A percentile compares a stretch with the other conserved stretches of the same genome.
These are phyloP conservation scores for Lentinula sp. DNA, from an alignment of 768 basidiomycete genomes.

Conservation along the genomic window DNA sequence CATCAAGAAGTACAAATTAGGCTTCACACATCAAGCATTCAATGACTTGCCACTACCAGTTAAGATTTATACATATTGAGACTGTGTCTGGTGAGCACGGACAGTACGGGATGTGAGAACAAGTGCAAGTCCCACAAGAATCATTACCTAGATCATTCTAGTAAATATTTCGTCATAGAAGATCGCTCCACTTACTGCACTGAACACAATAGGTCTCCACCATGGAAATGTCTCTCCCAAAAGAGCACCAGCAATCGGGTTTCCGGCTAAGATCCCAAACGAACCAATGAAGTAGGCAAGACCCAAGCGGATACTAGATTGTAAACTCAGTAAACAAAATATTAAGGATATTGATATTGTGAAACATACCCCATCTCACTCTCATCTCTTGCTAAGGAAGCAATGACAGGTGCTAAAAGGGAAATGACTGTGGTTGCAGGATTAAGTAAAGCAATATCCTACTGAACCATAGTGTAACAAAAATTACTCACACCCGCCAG, in stretches of 20 bases:
- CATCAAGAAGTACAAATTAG: too few relatives aligned
- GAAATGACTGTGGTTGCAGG: not conserved
- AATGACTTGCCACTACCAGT: too few relatives aligned
- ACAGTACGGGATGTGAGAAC: too few relatives aligned
- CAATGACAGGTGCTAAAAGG: not conserved
- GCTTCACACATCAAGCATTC: too few relatives aligned
- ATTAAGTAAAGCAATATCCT: not conserved
- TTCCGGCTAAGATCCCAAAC: conserved; percentile 15
- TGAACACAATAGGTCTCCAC: conserved; percentile 16
- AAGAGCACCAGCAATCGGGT: conserved; percentile 18
- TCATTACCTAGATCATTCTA: too few relatives aligned
- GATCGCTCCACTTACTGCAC: conserved; percentile 9
- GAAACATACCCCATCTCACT: not conserved
- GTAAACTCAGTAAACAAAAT: not conserved
- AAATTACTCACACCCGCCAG: too few relatives aligned
- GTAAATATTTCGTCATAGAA: too few relatives aligned
- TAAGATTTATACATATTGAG: too few relatives aligned
- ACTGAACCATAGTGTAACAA: not conserved
- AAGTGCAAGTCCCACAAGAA: too few relatives aligned
- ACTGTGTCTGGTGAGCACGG: too few relatives aligned
- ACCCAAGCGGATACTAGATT: conserved; percentile 20
- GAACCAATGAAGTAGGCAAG: conserved; percentile 16
- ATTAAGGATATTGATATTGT: not conserved
- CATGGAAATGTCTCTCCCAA: conserved; percentile 8
- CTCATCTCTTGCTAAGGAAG: not conserved